Conservation (phyloP, 2,329 filamentous ascomycete genomes). For the Sclerotiophoma versabilis region DNA sequence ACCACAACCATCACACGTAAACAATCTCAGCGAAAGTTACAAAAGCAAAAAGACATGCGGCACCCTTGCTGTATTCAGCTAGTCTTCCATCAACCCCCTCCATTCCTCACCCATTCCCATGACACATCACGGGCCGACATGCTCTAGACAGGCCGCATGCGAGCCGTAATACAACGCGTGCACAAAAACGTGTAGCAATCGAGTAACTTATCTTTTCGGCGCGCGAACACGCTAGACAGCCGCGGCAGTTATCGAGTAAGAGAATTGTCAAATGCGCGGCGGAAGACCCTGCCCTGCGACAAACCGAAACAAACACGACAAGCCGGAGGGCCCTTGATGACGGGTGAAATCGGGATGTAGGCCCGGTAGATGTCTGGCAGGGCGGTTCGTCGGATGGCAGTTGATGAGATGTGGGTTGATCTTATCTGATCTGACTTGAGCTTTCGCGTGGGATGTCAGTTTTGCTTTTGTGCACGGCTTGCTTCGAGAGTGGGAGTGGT, state of each 20-base stretch:
- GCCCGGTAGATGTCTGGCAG: neutral
- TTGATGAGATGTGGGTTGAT: neutral
- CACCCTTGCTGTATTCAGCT: slow-evolving; percentile 5
- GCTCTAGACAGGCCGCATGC: neutral
- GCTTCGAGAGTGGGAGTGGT: neutral
- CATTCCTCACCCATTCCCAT: neutral
- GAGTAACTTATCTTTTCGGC: slow-evolving; percentile 19
- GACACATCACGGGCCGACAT: slow-evolving; percentile 4
- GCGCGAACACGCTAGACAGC: neutral
- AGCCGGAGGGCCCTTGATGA: too few species aligned
- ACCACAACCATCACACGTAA: neutral
- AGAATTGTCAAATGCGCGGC: slow-evolving; percentile 9
- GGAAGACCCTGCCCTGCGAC: neutral
- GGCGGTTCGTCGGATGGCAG: neutral
- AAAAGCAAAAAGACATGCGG: slow-evolving; percentile 15
- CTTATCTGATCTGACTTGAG: slow-evolving; percentile 1
- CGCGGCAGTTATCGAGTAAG: slow-evolving; percentile 13
- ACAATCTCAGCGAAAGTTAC: neutral
- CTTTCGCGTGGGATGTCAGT: neutral
- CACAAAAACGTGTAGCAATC: slow-evolving; percentile 16
- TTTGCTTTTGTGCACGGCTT: too few species aligned
- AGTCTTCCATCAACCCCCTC: slow-evolving; percentile 2
- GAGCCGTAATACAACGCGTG: neutral
- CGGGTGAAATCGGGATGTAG: neutral
- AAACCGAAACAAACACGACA: too few species aligned